phyloP scores from a whole-genome alignment of 495 filamentous ascomycete species.

The Mytilinidion resinicola region DNA sequence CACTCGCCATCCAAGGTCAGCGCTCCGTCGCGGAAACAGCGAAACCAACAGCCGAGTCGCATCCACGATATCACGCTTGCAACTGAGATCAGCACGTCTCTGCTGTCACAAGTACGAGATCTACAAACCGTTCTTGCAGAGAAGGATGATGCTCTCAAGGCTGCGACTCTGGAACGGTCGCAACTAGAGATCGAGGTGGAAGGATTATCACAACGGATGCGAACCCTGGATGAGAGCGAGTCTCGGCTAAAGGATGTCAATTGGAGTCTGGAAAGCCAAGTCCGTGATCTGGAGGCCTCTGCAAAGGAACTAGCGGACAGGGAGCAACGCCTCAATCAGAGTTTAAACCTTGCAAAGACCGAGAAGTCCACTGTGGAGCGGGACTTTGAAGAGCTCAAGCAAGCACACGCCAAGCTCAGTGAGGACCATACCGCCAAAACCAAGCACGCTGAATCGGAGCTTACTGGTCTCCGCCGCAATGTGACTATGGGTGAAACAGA shows the following conservation, averaged over 20 bases:
- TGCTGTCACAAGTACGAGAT: conserved; percentile 83
- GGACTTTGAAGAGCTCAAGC: conserved; percentile 82
- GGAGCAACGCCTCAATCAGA: conserved; percentile 71
- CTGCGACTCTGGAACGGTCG: conserved; percentile 64
- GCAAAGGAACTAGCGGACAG: conserved; percentile 67
- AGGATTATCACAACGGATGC: conserved; percentile 68
- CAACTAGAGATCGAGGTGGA: conserved; percentile 76
- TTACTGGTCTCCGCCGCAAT: conserved; percentile 69
- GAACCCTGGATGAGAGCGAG: conserved; percentile 83
- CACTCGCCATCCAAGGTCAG: conserved; percentile 84
- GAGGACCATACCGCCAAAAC: conserved; percentile 70
- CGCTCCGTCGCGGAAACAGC: conserved; percentile 74
- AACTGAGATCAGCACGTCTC: conserved; percentile 85
- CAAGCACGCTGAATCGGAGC: conserved; percentile 83
- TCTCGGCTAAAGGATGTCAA: conserved; percentile 95
- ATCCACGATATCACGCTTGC: conserved; percentile 95
- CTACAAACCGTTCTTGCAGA: conserved; percentile 76
- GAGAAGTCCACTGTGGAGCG: conserved; percentile 73
- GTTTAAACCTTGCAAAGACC: conserved; percentile 56
- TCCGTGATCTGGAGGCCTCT: conserved; percentile 69
- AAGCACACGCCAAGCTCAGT: conserved; percentile 63
- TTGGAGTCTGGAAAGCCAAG: conserved; percentile 86
- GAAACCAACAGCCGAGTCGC: conserved; percentile 80
- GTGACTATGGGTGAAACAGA: conserved; percentile 70
- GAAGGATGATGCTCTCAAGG: conserved; percentile 78